Evolutionary conservation across 176 grass and related monocot genomes (phyloP).

Genomic region (Zoysia japonica): DNA sequence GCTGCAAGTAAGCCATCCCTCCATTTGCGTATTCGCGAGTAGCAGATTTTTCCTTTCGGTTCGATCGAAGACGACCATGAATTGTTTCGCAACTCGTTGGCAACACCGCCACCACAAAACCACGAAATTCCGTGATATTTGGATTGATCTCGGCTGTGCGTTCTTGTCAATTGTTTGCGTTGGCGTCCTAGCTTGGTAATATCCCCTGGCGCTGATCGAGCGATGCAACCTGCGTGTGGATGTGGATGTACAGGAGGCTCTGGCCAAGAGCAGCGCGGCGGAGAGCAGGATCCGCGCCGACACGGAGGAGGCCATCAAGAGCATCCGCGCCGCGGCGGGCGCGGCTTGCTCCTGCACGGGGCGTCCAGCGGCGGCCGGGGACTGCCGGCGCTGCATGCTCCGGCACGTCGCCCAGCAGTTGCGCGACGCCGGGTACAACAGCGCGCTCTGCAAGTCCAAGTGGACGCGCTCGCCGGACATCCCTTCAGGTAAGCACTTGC

Average conservation of each 20-base stretch:
- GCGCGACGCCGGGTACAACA: conserved; percentile 64
- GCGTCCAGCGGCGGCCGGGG: conserved; percentile 23
- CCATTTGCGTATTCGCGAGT: neutral
- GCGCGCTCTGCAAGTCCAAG: conserved; percentile 86
- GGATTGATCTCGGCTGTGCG: neutral
- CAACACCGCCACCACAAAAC: neutral
- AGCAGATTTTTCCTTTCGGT: neutral
- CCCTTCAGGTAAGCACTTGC: conserved; percentile 54
- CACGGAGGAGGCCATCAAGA: conserved; percentile 54
- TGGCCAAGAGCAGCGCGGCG: conserved; percentile 62
- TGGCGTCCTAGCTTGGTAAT: neutral
- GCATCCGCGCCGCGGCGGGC: conserved; percentile 40
- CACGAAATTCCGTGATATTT: neutral
- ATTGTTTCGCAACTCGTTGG: neutral
- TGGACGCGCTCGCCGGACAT: conserved; percentile 75
- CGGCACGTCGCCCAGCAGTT: conserved; percentile 52
- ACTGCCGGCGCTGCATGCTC: conserved; percentile 69
- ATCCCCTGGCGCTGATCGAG: conserved; percentile 23
- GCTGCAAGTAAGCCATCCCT: conserved; percentile 50
- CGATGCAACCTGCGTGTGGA: neutral
- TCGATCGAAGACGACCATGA: neutral
- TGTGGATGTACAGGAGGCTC: conserved; percentile 56
- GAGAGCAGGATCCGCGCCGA: conserved; percentile 69
- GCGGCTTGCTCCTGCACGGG: conserved; percentile 56
- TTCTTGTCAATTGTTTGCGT: conserved; percentile 2